These are phyloP conservation scores for Vanderwaltozyma tropicalis DNA, from an alignment of 805 yeast genomes.

Conservation along the genomic window DNA sequence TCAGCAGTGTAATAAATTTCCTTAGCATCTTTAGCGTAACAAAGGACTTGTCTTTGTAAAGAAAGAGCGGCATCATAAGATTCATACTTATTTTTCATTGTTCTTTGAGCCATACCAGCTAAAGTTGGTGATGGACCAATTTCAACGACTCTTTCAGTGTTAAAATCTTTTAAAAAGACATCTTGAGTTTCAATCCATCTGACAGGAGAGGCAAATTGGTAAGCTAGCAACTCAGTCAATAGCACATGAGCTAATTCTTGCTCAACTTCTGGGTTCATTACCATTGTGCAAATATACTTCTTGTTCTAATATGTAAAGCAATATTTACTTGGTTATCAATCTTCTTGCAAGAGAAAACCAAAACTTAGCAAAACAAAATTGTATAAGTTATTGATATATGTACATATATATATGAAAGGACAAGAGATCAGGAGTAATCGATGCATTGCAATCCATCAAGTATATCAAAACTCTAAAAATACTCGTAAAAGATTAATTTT, in stretches of 20 bases:
- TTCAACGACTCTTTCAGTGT: constrained; percentile 95
- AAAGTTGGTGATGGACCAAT: constrained; percentile 98
- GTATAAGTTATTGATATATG: too few species aligned
- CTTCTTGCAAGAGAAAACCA: too few species aligned
- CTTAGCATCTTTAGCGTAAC: constrained; percentile 92
- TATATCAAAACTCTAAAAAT: too few species aligned
- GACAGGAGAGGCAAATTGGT: constrained; percentile 98
- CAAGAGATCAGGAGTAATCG: too few species aligned
- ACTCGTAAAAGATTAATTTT: too few species aligned
- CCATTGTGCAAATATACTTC: constrained; percentile 5
- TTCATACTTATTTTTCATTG: constrained; percentile 86
- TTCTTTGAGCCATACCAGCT: constrained; percentile 97
- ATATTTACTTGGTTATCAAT: not conserved
- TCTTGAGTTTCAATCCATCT: constrained; percentile 99
- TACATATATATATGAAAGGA: too few species aligned
- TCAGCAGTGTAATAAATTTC: constrained; percentile 92
- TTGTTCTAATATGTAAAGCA: not conserved
- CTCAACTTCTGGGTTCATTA: constrained; percentile 77
- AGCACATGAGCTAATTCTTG: constrained; percentile 94
- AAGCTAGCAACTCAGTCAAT: constrained; percentile 91
- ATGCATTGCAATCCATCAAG: too few species aligned
- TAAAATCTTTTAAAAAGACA: constrained; percentile 85
- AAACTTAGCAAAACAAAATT: too few species aligned
- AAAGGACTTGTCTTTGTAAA: constrained; percentile 79
- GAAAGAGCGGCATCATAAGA: constrained; percentile 93